Evolutionary conservation across 2,329 filamentous ascomycete species (phyloP).

Genomic region (Xylariomycetidae sp.): DNA sequence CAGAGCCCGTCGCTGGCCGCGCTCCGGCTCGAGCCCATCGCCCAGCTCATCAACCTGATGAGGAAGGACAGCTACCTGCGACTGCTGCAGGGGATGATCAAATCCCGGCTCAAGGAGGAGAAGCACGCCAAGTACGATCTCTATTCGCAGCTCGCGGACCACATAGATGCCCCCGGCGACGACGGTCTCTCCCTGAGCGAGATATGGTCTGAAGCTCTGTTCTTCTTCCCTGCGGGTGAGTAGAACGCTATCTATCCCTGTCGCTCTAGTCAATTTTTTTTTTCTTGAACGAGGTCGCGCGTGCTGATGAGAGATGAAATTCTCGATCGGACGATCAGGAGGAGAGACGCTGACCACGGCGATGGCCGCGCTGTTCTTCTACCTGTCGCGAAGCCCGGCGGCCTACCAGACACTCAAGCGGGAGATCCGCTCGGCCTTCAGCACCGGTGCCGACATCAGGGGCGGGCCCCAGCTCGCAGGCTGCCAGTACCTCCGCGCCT

Average conservation of each 20-base stretch:
- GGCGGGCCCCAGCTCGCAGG: slow-evolving; percentile 2
- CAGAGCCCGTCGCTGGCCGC: no score
- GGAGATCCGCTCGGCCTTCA: slow-evolving; percentile 10
- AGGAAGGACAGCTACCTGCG: not conserved
- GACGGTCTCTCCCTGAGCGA: slow-evolving; percentile 3
- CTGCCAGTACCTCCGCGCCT: slow-evolving; percentile 10
- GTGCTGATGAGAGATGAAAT: no score
- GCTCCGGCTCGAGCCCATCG: not conserved
- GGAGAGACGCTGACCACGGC: slow-evolving; percentile 2
- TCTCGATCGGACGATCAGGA: slow-evolving; percentile 1
- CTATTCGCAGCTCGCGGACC: slow-evolving; percentile 8
- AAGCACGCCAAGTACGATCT: slow-evolving; percentile 10
- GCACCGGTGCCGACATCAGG: slow-evolving; percentile 4
- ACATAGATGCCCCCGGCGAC: not conserved
- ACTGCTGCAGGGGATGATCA: slow-evolving; percentile 10
- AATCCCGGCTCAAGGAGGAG: slow-evolving; percentile 2
- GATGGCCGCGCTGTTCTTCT: slow-evolving; percentile 13
- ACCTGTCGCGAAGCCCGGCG: slow-evolving; percentile 12
- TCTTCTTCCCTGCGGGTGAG: slow-evolving; percentile 10
- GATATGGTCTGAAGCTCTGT: slow-evolving; percentile 12
- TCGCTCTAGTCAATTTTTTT: not conserved
- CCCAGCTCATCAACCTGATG: not conserved
- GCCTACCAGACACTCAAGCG: slow-evolving; percentile 7
- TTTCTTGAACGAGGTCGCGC: not conserved
- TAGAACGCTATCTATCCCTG: no score